These are phyloP conservation scores for Moricandia arvensis DNA, from an alignment of 345 rosid species.

Conservation along the genomic window DNA sequence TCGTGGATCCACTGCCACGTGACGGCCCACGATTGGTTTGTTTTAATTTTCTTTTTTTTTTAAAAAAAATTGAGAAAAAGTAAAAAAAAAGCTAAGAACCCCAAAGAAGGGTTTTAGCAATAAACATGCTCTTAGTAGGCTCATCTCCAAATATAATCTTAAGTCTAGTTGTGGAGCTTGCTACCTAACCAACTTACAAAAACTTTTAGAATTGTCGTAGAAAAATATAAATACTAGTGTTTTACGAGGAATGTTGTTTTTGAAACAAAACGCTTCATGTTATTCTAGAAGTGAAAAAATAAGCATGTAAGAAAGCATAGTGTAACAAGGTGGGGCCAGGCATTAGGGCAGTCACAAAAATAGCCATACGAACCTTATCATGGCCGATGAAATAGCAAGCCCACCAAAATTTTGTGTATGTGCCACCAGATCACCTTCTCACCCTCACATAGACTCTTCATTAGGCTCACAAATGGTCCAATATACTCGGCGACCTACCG, in stretches of 20 bases:
- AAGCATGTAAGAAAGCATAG: conserved; percentile 6
- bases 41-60: no score
- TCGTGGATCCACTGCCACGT: no score
- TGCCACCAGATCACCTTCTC: conserved; percentile 27
- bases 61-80: no score
- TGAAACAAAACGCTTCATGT: background rate
- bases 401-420: background rate
- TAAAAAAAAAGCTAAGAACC: no score
- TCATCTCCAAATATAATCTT: conserved; percentile 42
- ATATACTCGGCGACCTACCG: conserved; percentile 1
- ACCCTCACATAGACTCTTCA: conserved; percentile 1
- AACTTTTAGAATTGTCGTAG: background rate
- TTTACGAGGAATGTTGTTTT: background rate
- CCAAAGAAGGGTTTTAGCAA: no score
- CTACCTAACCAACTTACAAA: conserved; percentile 34
- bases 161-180: conserved; percentile 40
- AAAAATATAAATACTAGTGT: background rate
- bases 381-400: conserved; percentile 15
- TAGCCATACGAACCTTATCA: conserved; percentile 21
- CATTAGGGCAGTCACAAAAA: conserved; percentile 22
- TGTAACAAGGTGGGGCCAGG: conserved; percentile 17
- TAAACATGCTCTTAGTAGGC: no score
- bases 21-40: no score
- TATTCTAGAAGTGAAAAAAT: background rate
- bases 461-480: background rate